Base-by-base conservation (phyloP, 1,284 basidiomycete genomes). In the Sporisorium exsertum region DNA sequence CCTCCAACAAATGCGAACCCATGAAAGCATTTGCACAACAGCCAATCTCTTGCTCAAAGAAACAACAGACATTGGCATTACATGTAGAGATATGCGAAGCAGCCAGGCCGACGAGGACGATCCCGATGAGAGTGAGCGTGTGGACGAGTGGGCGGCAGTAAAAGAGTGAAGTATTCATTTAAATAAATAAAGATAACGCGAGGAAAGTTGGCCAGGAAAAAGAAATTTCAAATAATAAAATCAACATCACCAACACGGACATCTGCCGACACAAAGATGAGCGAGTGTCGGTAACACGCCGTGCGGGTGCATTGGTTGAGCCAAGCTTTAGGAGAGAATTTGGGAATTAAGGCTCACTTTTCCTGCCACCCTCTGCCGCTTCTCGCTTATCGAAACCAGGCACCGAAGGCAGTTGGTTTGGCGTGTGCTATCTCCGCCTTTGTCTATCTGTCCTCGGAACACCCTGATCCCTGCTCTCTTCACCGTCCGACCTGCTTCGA, bases 331-430 rank as follows among this genome's bases (percentile, higher is more conserved):
- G n/a, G 40, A 35, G 13, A n/a, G n/a, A n/a, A n/a, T n/a, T 35
- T 35, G 40, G 3, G 24, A 54, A 57, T n/a, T 70, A 64, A 57
- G 57, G 49, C 67, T 70, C 67, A 50, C 42, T 60, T 60, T 69
- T 60, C 54, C 58, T 64, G 61, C 61, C 45, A 53, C 52, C 46
- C 15, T 46, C 33, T 5, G 24, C 12, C 5, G 18, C 29, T 32
- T 6, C 37, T 63, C 53, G 61, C 61, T 37, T 49, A 57, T 57
- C 46, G 29, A 32, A 29, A 32, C 55, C 62, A 64, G 62, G 62
- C 62, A 64, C 61, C 12, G 15, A 22, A 47, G 7, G 45, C 45
- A 33, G 13, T 18, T 50, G n/a, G 51, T 35, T 9, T 15, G 12
- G 5, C 16, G 22, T 45, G n/a, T n/a, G 13, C 57, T 32, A 8